These are phyloP conservation scores for Agarophyton chilense DNA, from an alignment of 23 red algal genomes.

Conservation along the genomic window DNA sequence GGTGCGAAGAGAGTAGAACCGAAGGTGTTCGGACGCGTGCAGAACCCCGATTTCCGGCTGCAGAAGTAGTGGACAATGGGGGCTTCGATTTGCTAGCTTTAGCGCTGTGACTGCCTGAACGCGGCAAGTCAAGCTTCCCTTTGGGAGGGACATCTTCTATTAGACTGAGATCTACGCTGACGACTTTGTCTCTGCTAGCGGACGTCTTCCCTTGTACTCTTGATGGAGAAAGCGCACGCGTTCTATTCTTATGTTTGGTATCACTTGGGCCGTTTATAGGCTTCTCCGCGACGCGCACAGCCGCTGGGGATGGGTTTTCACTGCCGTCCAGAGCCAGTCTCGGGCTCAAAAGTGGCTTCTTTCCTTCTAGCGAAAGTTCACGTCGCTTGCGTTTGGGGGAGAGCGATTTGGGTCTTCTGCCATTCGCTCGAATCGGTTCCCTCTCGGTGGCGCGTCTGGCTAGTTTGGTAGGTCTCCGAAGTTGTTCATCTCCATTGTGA, in stretches of 20 bases:
- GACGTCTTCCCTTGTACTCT: neutral
- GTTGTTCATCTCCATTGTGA: neutral
- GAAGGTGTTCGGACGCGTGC: conserved; percentile 58
- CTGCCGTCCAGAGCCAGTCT: neutral
- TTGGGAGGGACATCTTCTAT: conserved; percentile 9
- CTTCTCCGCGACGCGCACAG: neutral
- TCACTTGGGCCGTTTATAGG: neutral
- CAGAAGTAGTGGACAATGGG: neutral
- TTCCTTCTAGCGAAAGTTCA: neutral
- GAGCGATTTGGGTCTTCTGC: neutral
- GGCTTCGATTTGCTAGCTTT: conserved; percentile 14
- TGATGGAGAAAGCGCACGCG: neutral
- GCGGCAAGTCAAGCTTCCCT: neutral
- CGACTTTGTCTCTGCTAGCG: neutral
- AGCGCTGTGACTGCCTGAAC: conserved; percentile 16
- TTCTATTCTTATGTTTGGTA: conserved; percentile 14
- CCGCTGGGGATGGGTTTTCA: neutral
- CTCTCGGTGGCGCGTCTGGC: neutral
- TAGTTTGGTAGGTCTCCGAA: neutral
- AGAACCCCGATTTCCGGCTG: conserved; percentile 33
- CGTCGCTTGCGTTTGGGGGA: conserved; percentile 19
- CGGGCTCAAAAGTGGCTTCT: conserved; percentile 34
- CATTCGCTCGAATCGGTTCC: neutral
- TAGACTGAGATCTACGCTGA: conserved; percentile 19
- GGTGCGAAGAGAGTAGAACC: conserved; percentile 62